Base-by-base conservation (phyloP, 192 early-diverging fungal species). In the Podila verticillata region DNA sequence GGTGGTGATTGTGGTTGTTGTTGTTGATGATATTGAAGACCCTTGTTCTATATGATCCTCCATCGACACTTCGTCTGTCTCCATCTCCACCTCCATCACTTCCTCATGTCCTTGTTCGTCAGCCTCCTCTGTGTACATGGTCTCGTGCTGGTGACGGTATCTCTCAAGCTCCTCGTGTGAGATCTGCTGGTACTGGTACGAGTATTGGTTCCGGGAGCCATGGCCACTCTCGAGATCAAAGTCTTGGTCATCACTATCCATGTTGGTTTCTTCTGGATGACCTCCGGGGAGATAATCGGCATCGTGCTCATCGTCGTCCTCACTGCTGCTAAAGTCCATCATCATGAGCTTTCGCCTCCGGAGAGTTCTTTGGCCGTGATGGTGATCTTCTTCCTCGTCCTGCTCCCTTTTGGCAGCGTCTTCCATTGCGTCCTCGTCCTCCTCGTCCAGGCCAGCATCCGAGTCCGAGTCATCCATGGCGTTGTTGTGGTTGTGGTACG, bases 261-360 rank as follows among this genome's bases (percentile, higher is more conserved):
- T 67, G 35, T 72, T 72, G 26, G 64, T 63, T 2, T 36, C 47
- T 7, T 56, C 39, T 22, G 26, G 36, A 13, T 74, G 35, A 24
- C 28, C 15, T 24, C 28, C 29, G 48, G 22, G 15, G 19, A 48
- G 24, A 20, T 48, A 28, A 6, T 68, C 61, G 39, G 65, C 24
- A 57, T 72, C 77, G 7, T 68, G 54, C 22, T 80, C 77, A 19
- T 72, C 70, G 28, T 70, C 68, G 29, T 72, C 70, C 24, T 61
- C 59, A 32, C 70, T 72, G 61, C 69, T 80, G 48, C 70, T 72
- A 61, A 68, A 80, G 66, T 80, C 77, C 77, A 80, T 72, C 69
- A 72, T 68, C 70, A 72, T 72, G 29, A 80, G 70, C 57, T 72
- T 72, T 29, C 77, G 63, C 36, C 77, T 61, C 26, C 77, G 65